Base-by-base conservation (phyloP, 768 basidiomycete species). In the Gymnopilus dilepis region DNA sequence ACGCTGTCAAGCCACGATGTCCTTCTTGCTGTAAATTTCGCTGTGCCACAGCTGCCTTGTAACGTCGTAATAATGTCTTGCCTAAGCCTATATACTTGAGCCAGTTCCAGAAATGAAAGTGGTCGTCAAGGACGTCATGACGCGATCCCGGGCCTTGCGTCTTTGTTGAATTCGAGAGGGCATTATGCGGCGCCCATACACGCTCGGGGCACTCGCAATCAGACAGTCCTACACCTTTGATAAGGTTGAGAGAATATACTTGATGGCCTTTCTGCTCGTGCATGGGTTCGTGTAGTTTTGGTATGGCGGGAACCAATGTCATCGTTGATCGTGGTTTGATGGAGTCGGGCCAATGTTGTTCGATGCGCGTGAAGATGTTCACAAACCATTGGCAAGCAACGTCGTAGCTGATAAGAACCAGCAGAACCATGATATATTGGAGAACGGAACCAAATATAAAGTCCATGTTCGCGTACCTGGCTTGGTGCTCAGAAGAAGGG, bases 131-230 rank as follows among this genome's bases (percentile, higher is more conserved):
- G 0, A 69, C 68, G 33, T 76, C 74, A 11, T 69, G 52, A 0
- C 30, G 47, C 0, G 73, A n/a, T n/a, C n/a, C n/a, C n/a, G n/a
- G n/a, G n/a, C n/a, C n/a, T n/a, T n/a, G n/a, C n/a, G n/a, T n/a
- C n/a, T n/a, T n/a, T n/a, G n/a, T n/a, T n/a, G n/a, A n/a, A n/a
- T n/a, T n/a, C n/a, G n/a, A n/a, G n/a, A n/a, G n/a, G n/a, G n/a
- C n/a, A n/a, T n/a, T n/a, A n/a, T n/a, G n/a, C n/a, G n/a, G n/a
- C n/a, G n/a, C 45, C 80, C 79, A 81, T 1, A 65, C 59, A 0
- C 67, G 60, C 37, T 82, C 78, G 0, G 73, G 69, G 0, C 59
- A 71, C 52, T 81, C 76, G 0, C 73, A 67, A 57, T 76, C 75
- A 1, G 70, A 70, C 0, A 66, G 56, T 1, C 72, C 75, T 22